Base-by-base conservation (phyloP, 2,329 filamentous ascomycete genomes). In the Corynespora cassiicola region DNA sequence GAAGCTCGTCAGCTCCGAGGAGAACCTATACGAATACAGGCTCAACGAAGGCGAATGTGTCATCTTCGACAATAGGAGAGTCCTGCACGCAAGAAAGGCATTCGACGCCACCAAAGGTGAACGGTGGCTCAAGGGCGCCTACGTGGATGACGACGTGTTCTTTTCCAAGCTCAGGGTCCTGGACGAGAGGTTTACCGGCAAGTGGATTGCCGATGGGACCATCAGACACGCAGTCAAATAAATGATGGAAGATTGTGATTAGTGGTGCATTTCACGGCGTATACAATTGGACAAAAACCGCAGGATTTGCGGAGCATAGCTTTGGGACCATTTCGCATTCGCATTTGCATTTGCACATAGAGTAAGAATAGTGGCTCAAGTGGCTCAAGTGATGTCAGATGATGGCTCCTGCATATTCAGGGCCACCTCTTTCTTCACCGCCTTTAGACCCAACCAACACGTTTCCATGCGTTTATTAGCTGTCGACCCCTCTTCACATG, bases 31-130 rank as follows among this genome's bases (percentile, higher is more conserved):
- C 58, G 78, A 92, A 72, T 76, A 86, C 42, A 86, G 86, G 67
- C 74, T 96, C 66, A 74, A 82, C 36, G 83, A 87, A 4, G 94
- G 92, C 3, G 88, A 96, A 59, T 95, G 90, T 62, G 90, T 91
- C 9, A 78, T 99, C n/a, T 97, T 99, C 62, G 86, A 95, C 64
- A 97, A 97, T 62, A 72, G 83, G 42, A 78, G 92, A 12, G 77
- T 95, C n/a, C 68, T 95, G 61, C 94, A 97, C 72, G 92, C 90
- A 0, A 77, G 94, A 4, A 79, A 76, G 11, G 81, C 83, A 19
- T 97, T 97, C 67, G 83, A 92, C 61, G 69, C 75, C 0, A 70
- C 70, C 0, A 76, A 77, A 6, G 88, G 88, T 1, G 79, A 84
- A 45, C 77, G 92, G 35, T 95, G 89, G 88, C 70, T 97, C 37